Conservation (phyloP, 306 rosid genomes). For the Adenanthera pavonina region DNA sequence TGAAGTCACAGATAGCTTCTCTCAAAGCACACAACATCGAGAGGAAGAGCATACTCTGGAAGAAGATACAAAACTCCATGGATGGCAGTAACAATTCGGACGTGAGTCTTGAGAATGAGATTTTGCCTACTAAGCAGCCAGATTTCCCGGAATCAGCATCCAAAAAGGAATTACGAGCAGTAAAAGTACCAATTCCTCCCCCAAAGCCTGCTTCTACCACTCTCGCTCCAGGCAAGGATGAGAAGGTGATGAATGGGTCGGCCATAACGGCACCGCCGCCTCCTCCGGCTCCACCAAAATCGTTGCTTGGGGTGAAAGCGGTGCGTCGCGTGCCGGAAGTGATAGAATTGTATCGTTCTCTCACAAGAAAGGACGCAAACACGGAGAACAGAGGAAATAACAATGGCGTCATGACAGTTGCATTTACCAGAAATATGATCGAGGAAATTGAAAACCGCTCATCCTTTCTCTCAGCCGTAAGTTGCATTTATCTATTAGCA, state of each 20-base stretch:
- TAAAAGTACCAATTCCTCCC: slow-evolving; percentile 54
- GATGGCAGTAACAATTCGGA: slow-evolving; percentile 59
- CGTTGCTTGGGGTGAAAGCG: slow-evolving; percentile 54
- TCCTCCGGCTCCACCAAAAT: slow-evolving; percentile 76
- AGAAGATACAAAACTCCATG: slow-evolving; percentile 74
- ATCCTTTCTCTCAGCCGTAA: slow-evolving; percentile 73
- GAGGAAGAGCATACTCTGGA: slow-evolving; percentile 84
- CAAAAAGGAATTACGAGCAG: slow-evolving; percentile 52
- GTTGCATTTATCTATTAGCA: slow-evolving; percentile 33
- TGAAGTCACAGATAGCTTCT: slow-evolving; percentile 65
- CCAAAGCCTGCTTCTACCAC: slow-evolving; percentile 52
- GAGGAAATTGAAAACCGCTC: slow-evolving; percentile 96
- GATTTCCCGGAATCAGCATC: slow-evolving; percentile 48
- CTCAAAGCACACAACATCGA: slow-evolving; percentile 76
- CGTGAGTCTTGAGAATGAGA: slow-evolving; percentile 41
- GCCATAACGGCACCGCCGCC: slow-evolving; percentile 69
- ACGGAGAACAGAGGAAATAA: slow-evolving; percentile 57
- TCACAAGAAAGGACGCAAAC: slow-evolving; percentile 69
- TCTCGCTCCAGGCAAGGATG: slow-evolving; percentile 46
- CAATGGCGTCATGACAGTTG: slow-evolving; percentile 61
- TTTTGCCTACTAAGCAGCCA: slow-evolving; percentile 38
- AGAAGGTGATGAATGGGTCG: slow-evolving; percentile 46
- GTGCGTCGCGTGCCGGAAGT: slow-evolving; percentile 93
- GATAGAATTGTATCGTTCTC: slow-evolving; percentile 79
- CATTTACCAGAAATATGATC: slow-evolving; percentile 89